These are phyloP conservation scores for Coemansia sp. DNA, from an alignment of 192 early-diverging fungal genomes.

Conservation along the genomic window DNA sequence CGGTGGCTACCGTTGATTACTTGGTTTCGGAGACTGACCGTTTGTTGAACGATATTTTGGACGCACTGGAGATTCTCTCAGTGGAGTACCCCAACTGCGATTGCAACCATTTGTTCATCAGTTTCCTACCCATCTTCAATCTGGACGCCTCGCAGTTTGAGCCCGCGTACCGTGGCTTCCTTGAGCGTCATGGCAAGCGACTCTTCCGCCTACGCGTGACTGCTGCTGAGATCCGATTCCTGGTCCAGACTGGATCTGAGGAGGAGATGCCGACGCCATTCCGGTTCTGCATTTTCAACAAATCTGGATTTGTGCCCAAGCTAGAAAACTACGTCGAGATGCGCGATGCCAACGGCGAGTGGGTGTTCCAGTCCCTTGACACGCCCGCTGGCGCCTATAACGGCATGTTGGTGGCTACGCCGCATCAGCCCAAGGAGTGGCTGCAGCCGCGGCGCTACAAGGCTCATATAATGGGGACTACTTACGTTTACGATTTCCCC, in stretches of 20 bases:
- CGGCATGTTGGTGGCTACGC: slow-evolving; percentile 76
- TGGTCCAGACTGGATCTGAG: slow-evolving; percentile 72
- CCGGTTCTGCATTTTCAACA: slow-evolving; percentile 90
- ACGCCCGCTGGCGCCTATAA: slow-evolving; percentile 81
- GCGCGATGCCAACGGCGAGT: slow-evolving; percentile 78
- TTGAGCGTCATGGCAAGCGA: slow-evolving; percentile 92
- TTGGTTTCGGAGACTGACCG: slow-evolving; percentile 94
- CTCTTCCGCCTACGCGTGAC: slow-evolving; percentile 95
- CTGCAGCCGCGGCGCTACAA: slow-evolving; percentile 97
- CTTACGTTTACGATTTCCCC: slow-evolving; percentile 99
- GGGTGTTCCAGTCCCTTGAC: slow-evolving; percentile 86
- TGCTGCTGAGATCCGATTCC: slow-evolving; percentile 96
- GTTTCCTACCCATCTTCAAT: slow-evolving; percentile 96
- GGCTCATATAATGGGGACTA: slow-evolving; percentile 97
- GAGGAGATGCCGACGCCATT: slow-evolving; percentile 75
- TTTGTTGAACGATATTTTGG: slow-evolving; percentile 91
- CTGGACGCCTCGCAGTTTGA: slow-evolving; percentile 86
- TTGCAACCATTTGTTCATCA: slow-evolving; percentile 99
- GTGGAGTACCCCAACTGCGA: slow-evolving; percentile 93
- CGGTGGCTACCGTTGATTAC: slow-evolving; percentile 89
- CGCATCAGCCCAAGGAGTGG: slow-evolving; percentile 93
- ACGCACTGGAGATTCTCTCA: slow-evolving; percentile 93
- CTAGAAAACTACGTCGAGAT: slow-evolving; percentile 93
- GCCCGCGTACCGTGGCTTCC: slow-evolving; percentile 81
- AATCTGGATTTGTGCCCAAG: slow-evolving; percentile 90